Evolutionary conservation across 2,329 filamentous ascomycete species (phyloP), one percentile per base, ranked within the genome.

Genomic region (Pseudogymnoascus sp.): DNA sequence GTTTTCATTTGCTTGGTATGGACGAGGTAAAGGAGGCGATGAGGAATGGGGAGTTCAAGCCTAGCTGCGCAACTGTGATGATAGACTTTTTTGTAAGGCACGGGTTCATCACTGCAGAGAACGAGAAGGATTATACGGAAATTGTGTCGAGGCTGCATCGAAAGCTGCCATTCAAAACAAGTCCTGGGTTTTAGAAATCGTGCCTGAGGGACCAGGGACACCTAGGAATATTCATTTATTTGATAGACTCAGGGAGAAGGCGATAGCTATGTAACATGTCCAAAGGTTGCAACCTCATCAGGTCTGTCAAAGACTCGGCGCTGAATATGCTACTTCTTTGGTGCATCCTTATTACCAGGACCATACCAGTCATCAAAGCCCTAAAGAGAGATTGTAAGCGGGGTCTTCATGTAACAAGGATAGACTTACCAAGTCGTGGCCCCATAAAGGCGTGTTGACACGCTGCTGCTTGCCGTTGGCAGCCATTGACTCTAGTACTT

Each of bases 51-150:
- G 84, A 90, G 72, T 96, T 95, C 76, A 96, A 96, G 78, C 87
- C 91, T 0, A 94, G 95, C 69, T 91, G 90, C 68, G 86, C 88
- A 27, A 71, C 88, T 31, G 86, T 93, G 58, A 78, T 93, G 76
- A 79, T 94, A 58, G 90, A 95, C 69, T 96, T 96, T 72, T 84
- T 95, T 68, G 77, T 95, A 52, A 77, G 91, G 25, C 90, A 92
- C 72, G 89, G 89, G 0, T 78, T 90, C 59, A 70, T 95, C 63
- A 92, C 85, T 1, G 74, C 82, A 0, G 89, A 90, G 70, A 87
- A 85, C 62, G 90, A 95, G 75, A 77, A 76, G 60, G 81, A 89
- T 66, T 94, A 87, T 70, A 76, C 88, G 55, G 86, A 91, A 72
- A 88, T 95, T 64, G 74, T 74, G 45, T 72, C 70, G 60, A 72